A percentile compares a stretch with the other conserved stretches of the same genome.
These are phyloP conservation scores for Aspergillus mulundensis DNA, from an alignment of 495 filamentous ascomycete genomes.

Conservation along the genomic window DNA sequence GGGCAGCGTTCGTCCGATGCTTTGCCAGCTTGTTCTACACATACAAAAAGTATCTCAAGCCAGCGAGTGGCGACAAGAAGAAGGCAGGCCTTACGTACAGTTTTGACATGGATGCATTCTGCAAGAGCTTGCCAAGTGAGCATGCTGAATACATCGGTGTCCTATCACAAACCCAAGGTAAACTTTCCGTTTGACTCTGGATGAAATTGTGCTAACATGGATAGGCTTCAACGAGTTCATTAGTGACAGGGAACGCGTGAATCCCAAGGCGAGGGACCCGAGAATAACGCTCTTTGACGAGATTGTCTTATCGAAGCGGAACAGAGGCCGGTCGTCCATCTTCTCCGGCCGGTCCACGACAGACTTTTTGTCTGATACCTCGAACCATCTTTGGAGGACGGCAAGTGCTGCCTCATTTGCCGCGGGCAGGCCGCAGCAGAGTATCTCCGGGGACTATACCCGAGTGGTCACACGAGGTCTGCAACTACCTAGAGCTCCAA, in stretches of 20 bases:
- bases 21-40: constrained; percentile 94
- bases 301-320: constrained; percentile 90
- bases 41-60: constrained; percentile 77
- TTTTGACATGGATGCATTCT: constrained; percentile 92
- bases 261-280: constrained; percentile 53
- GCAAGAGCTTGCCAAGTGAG: constrained; percentile 84
- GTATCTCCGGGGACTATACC: constrained; percentile 63
- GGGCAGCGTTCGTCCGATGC: constrained; percentile 90
- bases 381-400: constrained; percentile 90
- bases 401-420: constrained; percentile 69
- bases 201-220: neutral
- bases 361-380: constrained; percentile 76
- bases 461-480: constrained; percentile 56
- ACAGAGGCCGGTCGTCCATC: constrained; percentile 63
- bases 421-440: constrained; percentile 53
- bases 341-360: constrained; percentile 50
- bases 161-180: constrained; percentile 91
- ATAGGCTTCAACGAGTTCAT: constrained; percentile 94
- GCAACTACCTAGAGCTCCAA: constrained; percentile 15
- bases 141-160: constrained; percentile 83
- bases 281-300: constrained; percentile 88
- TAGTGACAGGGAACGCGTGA: constrained; percentile 70
- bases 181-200: constrained; percentile 14
- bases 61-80: constrained; percentile 77
- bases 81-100: constrained; percentile 80